Percentiles rank a stretch among this genome's conserved stretches.
These are phyloP conservation scores for Phoenix roebelenii DNA, from an alignment of 176 grass and related monocot genomes.

Conservation along the genomic window DNA sequence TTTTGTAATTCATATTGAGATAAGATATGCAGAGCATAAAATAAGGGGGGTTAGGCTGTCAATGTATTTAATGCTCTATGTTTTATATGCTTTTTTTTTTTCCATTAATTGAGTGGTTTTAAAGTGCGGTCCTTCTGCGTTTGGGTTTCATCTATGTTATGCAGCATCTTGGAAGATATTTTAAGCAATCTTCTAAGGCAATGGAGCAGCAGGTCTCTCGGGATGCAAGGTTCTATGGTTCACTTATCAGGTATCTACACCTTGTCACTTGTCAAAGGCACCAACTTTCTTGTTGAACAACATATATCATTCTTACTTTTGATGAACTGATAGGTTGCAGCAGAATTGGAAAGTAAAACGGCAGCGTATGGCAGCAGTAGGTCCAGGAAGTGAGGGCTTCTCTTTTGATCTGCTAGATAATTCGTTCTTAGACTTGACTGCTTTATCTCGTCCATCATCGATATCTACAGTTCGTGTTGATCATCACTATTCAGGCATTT, in stretches of 20 bases:
- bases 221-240: constrained; percentile 74
- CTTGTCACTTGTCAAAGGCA: no score
- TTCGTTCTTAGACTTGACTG: constrained; percentile 33
- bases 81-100: no score
- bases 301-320: neutral
- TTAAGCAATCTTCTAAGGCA: constrained; percentile 75
- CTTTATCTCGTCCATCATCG: constrained; percentile 33
- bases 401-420: constrained; percentile 73
- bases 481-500: constrained; percentile 51
- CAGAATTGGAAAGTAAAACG: constrained; percentile 98
- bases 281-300: no score
- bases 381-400: constrained; percentile 47
- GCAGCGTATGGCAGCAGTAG: constrained; percentile 33
- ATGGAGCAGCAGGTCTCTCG: constrained; percentile 75
- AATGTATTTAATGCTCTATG: no score
- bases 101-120: neutral
- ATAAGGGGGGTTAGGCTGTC: no score
- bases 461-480: constrained; percentile 47
- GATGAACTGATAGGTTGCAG: constrained; percentile 52
- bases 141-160: constrained; percentile 15
- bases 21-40: no score
- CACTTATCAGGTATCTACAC: constrained; percentile 61
- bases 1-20: no score
- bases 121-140: neutral
- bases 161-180: constrained; percentile 76